These are phyloP conservation scores for Micromonas pusilla DNA, from an alignment of 139 green algal genomes.

Conservation along the genomic window DNA sequence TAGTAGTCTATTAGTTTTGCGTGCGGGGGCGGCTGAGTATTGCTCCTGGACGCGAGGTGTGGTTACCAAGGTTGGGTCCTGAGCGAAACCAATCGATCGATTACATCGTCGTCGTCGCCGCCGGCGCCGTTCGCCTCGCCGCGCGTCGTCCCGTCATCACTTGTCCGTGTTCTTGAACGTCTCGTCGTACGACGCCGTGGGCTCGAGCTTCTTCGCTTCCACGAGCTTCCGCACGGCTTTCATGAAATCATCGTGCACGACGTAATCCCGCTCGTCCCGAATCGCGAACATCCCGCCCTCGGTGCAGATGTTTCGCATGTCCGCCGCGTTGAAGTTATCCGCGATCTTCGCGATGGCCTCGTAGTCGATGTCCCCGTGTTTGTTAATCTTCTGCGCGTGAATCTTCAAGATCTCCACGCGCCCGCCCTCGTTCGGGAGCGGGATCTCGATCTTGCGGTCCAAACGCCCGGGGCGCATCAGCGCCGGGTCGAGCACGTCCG, in stretches of 20 bases:
- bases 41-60: no score
- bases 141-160: no score
- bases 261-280: conserved; percentile 92
- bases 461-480: conserved; percentile 89
- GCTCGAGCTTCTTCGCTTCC: conserved; percentile 98
- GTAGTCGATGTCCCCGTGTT: conserved; percentile 99
- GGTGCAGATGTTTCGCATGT: conserved; percentile 98
- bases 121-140: no score
- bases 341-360: conserved; percentile 93
- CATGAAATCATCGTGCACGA: conserved; percentile 97
- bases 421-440: conserved; percentile 93
- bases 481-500: conserved; percentile 94
- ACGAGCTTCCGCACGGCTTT: conserved; percentile 95
- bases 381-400: conserved; percentile 83
- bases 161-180: conserved; percentile 19
- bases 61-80: no score
- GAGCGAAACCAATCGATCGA: no score
- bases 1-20: no score
- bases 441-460: conserved; percentile 98
- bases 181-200: conserved; percentile 35
- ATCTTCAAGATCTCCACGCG: conserved; percentile 99
- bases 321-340: conserved; percentile 96
- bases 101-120: no score
- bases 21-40: no score
- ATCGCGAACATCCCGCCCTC: conserved; percentile 99